These are phyloP conservation scores for Monosporascus sp. DNA, from an alignment of 2,329 filamentous ascomycete genomes.

Conservation along the genomic window DNA sequence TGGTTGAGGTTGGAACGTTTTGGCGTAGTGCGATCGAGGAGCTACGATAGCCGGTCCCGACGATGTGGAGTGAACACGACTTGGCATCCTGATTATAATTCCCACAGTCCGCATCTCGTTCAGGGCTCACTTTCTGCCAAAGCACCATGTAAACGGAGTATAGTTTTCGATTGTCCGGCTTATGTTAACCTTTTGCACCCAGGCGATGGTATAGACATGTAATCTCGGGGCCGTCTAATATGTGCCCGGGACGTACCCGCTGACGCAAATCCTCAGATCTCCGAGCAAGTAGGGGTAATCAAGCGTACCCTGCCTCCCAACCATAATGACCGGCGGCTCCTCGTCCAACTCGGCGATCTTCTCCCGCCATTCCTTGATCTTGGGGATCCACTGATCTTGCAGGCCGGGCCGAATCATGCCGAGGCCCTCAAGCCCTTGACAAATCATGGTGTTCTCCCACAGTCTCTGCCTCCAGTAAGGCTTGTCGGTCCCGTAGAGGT, in stretches of 20 bases:
- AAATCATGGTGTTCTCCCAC: constrained; percentile 10
- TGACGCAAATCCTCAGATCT: constrained; percentile 7
- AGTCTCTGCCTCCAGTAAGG: constrained; percentile 4
- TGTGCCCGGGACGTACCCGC: background rate
- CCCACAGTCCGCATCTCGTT: too few relatives aligned
- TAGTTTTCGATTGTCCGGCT: too few relatives aligned
- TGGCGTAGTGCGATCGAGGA: too few relatives aligned
- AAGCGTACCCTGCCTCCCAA: constrained; percentile 4
- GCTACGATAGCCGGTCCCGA: too few relatives aligned
- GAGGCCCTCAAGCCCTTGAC: constrained; percentile 11
- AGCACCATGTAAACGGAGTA: too few relatives aligned
- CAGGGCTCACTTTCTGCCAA: too few relatives aligned
- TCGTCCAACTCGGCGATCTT: constrained; percentile 6
- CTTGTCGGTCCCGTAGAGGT: background rate
- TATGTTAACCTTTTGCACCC: too few relatives aligned
- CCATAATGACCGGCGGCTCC: constrained; percentile 1
- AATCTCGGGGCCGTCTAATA: background rate
- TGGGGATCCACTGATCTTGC: constrained; percentile 4
- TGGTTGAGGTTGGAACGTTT: too few relatives aligned
- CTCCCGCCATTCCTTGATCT: constrained; percentile 9
- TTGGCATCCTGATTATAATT: too few relatives aligned
- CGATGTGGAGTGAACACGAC: too few relatives aligned
- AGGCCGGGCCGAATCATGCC: constrained; percentile 6
- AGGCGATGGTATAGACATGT: too few relatives aligned
- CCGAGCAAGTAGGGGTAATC: constrained; percentile 12